Evolutionary conservation across 768 basidiomycete species (phyloP), one percentile per base, ranked within the genome.

Genomic region (Plicaturopsis crispa): DNA sequence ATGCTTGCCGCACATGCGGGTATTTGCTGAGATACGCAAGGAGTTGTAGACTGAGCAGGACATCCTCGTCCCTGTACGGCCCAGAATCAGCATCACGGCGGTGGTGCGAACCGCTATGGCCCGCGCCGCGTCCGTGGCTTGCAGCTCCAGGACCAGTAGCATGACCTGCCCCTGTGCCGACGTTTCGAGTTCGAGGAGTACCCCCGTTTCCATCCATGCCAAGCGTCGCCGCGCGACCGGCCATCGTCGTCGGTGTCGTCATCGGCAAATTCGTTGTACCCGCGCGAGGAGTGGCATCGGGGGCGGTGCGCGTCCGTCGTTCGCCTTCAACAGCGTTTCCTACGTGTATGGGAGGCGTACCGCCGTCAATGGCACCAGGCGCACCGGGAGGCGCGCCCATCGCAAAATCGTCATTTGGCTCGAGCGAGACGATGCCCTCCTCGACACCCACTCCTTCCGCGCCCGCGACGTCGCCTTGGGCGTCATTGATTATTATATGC

Each of bases 1-100:
- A 98, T 5, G 92, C 89, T 51, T 92, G 83, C 7, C 96, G 71
- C 3, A 98, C 94, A 56, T 98, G 94, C 1, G 96, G 92, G 55
- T 99, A 98, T 60, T 99, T 98, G 63, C 85, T 90, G 13, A 98
- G 70, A 55, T 99, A 98, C 3, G 96, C 96, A 1, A 99, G 72
- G 2, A 98, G 78, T 57, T 99, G 94, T 10, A 99, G 63, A 14
- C 84, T 78, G 6, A 93, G 74, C 2, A 98, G 66, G 0, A 98
- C 89, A 45, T 96, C 93, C 51, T 99, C 94, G 54, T 98, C 92
- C 19, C 89, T 75, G 60, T 93, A 96, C 0, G 84, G 86, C 0
- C 84, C 84, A 0, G 61, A 50, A 17, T 70, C 70, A 1, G 41
- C 7, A 18, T 66, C 62, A 33, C 65, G 66, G 16, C 62, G 55